Conservation (phyloP, 257 asterid genomes). For the Ehretia macrophylla region DNA sequence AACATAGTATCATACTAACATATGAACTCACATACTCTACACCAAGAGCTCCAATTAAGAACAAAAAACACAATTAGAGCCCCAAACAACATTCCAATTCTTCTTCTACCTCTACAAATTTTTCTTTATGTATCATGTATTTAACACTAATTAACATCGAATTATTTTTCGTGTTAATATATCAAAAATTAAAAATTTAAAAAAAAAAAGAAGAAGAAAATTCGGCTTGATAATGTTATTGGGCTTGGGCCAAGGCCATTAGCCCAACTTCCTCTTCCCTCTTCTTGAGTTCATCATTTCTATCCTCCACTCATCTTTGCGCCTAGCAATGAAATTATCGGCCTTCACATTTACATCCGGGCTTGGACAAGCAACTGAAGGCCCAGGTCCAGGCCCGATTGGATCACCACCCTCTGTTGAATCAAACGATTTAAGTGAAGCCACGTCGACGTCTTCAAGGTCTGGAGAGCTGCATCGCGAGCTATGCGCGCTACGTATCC, state of each 20-base stretch:
- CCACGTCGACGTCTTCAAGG: conserved; percentile 54
- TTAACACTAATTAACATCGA: not conserved
- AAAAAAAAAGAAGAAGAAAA: not conserved
- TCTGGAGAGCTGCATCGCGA: conserved; percentile 76
- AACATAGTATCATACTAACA: conserved; percentile 2
- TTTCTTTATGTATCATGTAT: not conserved
- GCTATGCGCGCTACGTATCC: conserved; percentile 54
- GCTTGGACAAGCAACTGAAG: conserved; percentile 65
- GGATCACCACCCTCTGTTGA: conserved; percentile 40
- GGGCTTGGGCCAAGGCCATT: not conserved
- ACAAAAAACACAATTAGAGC: conserved; percentile 20
- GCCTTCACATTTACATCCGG: conserved; percentile 86
- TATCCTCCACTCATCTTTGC: conserved; percentile 65
- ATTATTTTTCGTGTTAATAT: not conserved
- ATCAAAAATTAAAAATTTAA: not conserved
- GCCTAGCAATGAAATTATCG: conserved; percentile 71
- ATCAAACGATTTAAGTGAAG: conserved; percentile 50
- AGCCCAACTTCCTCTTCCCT: conserved; percentile 27
- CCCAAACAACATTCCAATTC: not conserved
- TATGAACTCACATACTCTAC: not conserved
- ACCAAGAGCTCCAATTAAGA: conserved; percentile 12
- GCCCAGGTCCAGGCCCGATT: conserved; percentile 34
- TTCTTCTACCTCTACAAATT: not conserved
- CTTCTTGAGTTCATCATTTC: conserved; percentile 65
- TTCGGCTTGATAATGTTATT: conserved; percentile 1